These are phyloP conservation scores for Sapria himalayana DNA, from an alignment of 345 rosid genomes.

Conservation along the genomic window DNA sequence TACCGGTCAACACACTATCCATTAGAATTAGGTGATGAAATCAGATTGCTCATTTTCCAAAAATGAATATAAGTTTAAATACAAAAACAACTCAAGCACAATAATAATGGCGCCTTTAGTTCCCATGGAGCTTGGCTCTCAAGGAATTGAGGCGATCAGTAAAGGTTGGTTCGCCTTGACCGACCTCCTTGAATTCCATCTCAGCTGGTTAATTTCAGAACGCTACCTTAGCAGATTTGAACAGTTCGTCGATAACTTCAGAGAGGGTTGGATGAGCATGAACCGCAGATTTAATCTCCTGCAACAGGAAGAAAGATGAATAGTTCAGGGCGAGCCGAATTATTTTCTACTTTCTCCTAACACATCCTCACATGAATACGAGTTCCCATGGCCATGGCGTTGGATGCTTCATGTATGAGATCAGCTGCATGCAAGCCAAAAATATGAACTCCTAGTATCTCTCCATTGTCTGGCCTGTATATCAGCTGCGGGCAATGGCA, in stretches of 20 bases:
- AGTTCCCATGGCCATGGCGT: slow-evolving; percentile 84
- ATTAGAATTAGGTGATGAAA: too few species aligned
- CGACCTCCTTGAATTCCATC: too few species aligned
- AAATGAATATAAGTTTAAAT: too few species aligned
- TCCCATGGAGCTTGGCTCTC: too few species aligned
- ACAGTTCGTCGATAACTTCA: slow-evolving; percentile 91
- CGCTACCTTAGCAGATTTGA: slow-evolving; percentile 85
- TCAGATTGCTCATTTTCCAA: too few species aligned
- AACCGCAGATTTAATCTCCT: slow-evolving; percentile 86
- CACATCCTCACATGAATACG: slow-evolving; percentile 37
- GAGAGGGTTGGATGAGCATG: slow-evolving; percentile 98
- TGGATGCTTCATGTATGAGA: slow-evolving; percentile 98
- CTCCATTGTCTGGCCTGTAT: slow-evolving; percentile 92
- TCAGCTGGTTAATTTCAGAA: slow-evolving; percentile 4
- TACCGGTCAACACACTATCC: too few species aligned
- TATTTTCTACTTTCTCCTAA: background rate
- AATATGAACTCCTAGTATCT: slow-evolving; percentile 91
- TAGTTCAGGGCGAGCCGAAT: too few species aligned
- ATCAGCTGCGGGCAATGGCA: slow-evolving; percentile 41
- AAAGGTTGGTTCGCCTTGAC: too few species aligned
- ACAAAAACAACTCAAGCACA: too few species aligned
- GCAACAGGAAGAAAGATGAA: slow-evolving; percentile 8
- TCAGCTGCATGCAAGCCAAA: slow-evolving; percentile 97
- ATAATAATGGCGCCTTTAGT: too few species aligned
- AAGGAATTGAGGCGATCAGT: too few species aligned